A percentile compares a stretch with the other conserved stretches of the same genome.
Evolutionary conservation across 1,284 basidiomycete species (phyloP).

Genomic region (Takashimella tepidaria): DNA sequence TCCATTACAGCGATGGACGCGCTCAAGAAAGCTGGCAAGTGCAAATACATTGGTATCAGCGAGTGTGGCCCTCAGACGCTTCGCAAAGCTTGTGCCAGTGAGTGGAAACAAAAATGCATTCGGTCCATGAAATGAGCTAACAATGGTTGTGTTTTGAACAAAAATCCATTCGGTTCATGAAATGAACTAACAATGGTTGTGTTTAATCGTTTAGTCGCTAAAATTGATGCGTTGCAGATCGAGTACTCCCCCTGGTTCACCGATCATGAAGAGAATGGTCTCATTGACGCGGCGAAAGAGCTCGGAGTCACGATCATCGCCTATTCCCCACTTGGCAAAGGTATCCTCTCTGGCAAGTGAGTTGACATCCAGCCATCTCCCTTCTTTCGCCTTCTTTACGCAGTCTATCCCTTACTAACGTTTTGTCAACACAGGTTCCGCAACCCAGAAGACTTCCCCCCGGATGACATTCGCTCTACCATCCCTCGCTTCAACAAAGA

Average conservation of each 20-base stretch:
- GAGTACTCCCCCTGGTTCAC: conserved; percentile 50
- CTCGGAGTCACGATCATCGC: conserved; percentile 47
- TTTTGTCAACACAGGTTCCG: neutral
- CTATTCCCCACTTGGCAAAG: conserved; percentile 45
- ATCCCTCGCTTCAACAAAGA: conserved; percentile 40
- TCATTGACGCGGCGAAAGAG: conserved; percentile 45
- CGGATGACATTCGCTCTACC: conserved; percentile 35
- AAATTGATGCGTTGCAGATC: conserved; percentile 49
- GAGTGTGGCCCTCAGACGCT: conserved; percentile 59
- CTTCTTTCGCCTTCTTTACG: neutral
- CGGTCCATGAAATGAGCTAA: too few species aligned
- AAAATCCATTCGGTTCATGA: too few species aligned
- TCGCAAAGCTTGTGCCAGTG: conserved; percentile 55
- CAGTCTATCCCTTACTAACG: conserved; percentile 1
- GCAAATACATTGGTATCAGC: conserved; percentile 50
- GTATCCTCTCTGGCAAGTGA: conserved; percentile 44
- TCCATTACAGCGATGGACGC: conserved; percentile 40
- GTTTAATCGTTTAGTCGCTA: conserved; percentile 27
- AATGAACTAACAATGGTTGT: neutral
- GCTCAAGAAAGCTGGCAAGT: conserved; percentile 45
- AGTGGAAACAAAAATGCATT: conserved; percentile 10
- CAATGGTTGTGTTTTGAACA: neutral
- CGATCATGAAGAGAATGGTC: conserved; percentile 47
- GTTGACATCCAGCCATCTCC: too few species aligned
- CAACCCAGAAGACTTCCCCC: conserved; percentile 28